A percentile compares a stretch with the other conserved stretches of the same genome.
Evolutionary conservation across 2,329 filamentous ascomycete genomes (phyloP).

Genomic region (Ophiocordyceps sinensis): DNA sequence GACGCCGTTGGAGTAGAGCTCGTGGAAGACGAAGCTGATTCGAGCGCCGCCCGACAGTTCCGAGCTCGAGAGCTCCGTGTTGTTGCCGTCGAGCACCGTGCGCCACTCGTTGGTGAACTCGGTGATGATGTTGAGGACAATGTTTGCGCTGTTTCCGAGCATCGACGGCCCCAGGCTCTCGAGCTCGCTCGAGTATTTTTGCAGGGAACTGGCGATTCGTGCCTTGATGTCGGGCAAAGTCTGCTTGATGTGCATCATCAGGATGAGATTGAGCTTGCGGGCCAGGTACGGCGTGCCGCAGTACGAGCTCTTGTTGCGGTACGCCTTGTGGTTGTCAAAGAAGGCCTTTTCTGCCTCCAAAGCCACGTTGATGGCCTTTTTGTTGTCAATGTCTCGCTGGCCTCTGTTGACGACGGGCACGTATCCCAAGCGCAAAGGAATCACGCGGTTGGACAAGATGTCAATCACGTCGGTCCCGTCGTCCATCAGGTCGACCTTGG

Average conservation of each 20-base stretch:
- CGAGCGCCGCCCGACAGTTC: constrained; percentile 93
- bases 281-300: constrained; percentile 96
- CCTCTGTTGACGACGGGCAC: constrained; percentile 96
- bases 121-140: constrained; percentile 95
- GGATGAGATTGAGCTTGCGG: constrained; percentile 90
- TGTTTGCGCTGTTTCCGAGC: constrained; percentile 90
- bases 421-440: constrained; percentile 86
- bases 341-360: constrained; percentile 92
- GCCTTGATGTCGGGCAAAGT: constrained; percentile 97
- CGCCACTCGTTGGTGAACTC: constrained; percentile 98
- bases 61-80: constrained; percentile 83
- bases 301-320: constrained; percentile 96
- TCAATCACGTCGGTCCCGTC: constrained; percentile 97
- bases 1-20: constrained; percentile 92
- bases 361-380: constrained; percentile 81
- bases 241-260: constrained; percentile 99
- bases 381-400: constrained; percentile 96
- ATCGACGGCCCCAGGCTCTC: constrained; percentile 78
- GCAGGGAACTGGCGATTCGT: constrained; percentile 81
- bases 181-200: constrained; percentile 80
- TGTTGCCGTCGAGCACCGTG: constrained; percentile 91
- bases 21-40: constrained; percentile 99
- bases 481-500: constrained; percentile 98
- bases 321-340: constrained; percentile 97
- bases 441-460: constrained; percentile 93